Conservation (phyloP, 1,139 yeast species). For the Pichia sp. region DNA sequence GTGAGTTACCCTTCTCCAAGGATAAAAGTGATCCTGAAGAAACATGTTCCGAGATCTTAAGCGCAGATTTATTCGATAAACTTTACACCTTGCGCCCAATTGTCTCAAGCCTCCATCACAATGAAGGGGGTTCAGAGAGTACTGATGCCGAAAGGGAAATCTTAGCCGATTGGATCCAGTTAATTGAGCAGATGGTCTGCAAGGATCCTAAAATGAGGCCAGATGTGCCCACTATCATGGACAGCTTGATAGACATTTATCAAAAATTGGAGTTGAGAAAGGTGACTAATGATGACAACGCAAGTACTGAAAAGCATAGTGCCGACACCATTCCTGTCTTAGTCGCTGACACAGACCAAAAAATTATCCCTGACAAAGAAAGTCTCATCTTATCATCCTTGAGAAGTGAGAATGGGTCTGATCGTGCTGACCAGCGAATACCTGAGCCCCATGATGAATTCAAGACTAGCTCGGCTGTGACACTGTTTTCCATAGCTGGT, state of each 20-base stretch:
- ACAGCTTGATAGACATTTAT: constrained; percentile 20
- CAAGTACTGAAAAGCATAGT: no score
- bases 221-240: constrained; percentile 34
- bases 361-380: no score
- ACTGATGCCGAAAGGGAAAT: constrained; percentile 18
- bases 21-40: constrained; percentile 26
- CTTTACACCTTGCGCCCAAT: constrained; percentile 11
- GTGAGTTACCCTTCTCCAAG: constrained; percentile 56
- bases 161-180: constrained; percentile 31
- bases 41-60: constrained; percentile 35
- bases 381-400: no score
- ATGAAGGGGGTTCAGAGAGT: neutral
- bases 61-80: constrained; percentile 16
- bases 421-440: no score
- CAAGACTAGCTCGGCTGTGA: no score
- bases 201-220: constrained; percentile 36
- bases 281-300: no score
- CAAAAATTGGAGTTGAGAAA: constrained; percentile 12
- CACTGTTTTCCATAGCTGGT: no score
- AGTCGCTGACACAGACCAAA: neutral
- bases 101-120: neutral
- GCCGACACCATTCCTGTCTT: neutral
- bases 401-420: no score
- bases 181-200: constrained; percentile 25
- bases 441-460: no score